Evolutionary conservation across 805 yeast species (phyloP), one percentile per base, ranked within the genome.

Genomic region (Candida easanensis): DNA sequence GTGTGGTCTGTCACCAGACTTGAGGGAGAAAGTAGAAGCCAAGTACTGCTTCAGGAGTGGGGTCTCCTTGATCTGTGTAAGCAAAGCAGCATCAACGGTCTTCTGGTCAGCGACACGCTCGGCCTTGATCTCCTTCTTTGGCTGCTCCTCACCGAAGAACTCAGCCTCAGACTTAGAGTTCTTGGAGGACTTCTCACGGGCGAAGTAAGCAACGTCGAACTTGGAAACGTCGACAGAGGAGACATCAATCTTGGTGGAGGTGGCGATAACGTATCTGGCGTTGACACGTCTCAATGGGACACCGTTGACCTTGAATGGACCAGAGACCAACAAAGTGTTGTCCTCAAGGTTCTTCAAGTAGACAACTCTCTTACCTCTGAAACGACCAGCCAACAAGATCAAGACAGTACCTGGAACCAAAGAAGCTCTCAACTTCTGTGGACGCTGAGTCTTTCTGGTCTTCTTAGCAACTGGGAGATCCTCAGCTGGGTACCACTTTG

Each of bases 361-460:
- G 58, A 91, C 98, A 64, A 93, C 99, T 79, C 98, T 90, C 88
- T 91, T 93, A 74, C 99, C 99, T 77, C 99, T 88, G 95, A 89
- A 91, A 77, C 97, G 88, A 71, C 99, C 99, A 66, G 98, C 97
- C 70, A 91, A 82, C 72, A 91, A 77, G 74, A 91, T 91, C 71
- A 93, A 80, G 61, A 91, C 97, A 68, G 97, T 86, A 73, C 99
- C 99, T 74, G 97, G 97, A 61, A 86, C 95, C 67, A 91, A 79
- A 54, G 97, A 85, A 66, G 95, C 80, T 76, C 98, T 89, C 74
- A 93, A 81, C 76, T 86, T 86, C 76, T 88, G 93, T 68, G 97
- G 95, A 71, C 89, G 88, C 65, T 79, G 77, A 64, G 90, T 69
- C 84, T 89, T 88, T 84, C 96, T 88, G 69, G 88, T 71, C 76